Conservation (phyloP, 306 rosid species). For the Coriaria nepalensis region DNA sequence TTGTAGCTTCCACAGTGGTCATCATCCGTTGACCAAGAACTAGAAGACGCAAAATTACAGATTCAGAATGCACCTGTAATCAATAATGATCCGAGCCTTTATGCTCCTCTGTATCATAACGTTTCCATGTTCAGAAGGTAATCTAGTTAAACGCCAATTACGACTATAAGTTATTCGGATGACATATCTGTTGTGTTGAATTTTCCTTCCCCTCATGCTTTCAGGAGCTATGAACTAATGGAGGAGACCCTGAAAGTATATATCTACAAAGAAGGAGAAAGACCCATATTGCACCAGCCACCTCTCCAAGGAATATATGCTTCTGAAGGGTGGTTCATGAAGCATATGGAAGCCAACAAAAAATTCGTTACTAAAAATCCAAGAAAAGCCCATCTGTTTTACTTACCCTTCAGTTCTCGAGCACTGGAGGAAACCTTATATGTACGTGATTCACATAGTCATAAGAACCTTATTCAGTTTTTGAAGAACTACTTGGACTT, state of each 20-base stretch:
- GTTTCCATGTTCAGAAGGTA: conserved; percentile 72
- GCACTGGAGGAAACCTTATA: conserved; percentile 55
- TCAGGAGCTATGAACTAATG: conserved; percentile 93
- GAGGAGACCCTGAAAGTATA: conserved; percentile 68
- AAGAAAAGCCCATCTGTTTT: conserved; percentile 68
- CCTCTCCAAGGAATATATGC: conserved; percentile 75
- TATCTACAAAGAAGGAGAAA: conserved; percentile 66
- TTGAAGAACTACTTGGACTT: conserved; percentile 44
- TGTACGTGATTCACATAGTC: conserved; percentile 55
- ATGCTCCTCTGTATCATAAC: conserved; percentile 58
- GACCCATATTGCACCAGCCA: conserved; percentile 67
- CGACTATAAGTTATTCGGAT: background rate
- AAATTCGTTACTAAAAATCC: conserved; percentile 52
- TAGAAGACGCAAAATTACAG: conserved; percentile 35
- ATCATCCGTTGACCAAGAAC: conserved; percentile 46
- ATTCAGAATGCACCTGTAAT: conserved; percentile 61
- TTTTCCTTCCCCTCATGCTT: background rate
- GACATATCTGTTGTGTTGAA: background rate
- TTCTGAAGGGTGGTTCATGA: conserved; percentile 98
- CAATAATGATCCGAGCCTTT: conserved; percentile 34
- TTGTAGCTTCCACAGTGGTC: conserved; percentile 61
- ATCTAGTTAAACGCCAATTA: background rate
- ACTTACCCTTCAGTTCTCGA: conserved; percentile 93
- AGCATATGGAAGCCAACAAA: conserved; percentile 55
- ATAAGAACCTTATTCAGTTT: conserved; percentile 42